Percentiles rank a stretch among this genome's conserved stretches.
phyloP scores from a whole-genome alignment of 192 early-diverging fungal genomes.

The Podila epicladia region DNA sequence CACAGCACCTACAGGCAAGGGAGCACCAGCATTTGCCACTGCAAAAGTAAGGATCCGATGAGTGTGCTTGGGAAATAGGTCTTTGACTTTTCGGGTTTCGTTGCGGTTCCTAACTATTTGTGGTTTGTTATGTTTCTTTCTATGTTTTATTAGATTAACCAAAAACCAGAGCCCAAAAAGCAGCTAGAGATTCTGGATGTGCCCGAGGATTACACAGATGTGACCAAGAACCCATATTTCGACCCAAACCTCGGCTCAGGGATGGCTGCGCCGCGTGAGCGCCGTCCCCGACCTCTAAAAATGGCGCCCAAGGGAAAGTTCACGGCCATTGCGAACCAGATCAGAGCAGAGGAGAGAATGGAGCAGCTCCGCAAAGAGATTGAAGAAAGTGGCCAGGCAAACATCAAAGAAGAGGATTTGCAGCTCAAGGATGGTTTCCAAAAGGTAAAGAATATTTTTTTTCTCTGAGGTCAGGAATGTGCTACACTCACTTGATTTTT shows the following conservation, averaged over 20 bases:
- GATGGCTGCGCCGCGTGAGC: constrained; percentile 51
- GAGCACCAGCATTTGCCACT: constrained; percentile 35
- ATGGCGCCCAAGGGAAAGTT: constrained; percentile 89
- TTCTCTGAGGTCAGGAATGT: background rate
- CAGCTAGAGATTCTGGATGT: constrained; percentile 58
- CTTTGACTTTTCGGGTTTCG: background rate
- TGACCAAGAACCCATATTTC: constrained; percentile 89
- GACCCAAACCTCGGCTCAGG: constrained; percentile 69
- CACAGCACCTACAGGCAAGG: constrained; percentile 24
- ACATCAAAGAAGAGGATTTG: constrained; percentile 30
- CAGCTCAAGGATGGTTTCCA: constrained; percentile 29
- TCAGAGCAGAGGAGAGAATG: constrained; percentile 73
- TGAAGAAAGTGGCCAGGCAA: constrained; percentile 20
- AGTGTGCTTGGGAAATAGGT: background rate
- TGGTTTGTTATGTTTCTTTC: background rate
- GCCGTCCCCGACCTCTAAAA: constrained; percentile 65
- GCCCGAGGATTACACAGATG: constrained; percentile 65
- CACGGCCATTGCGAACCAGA: constrained; percentile 82
- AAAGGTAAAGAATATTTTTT: constrained; percentile 5
- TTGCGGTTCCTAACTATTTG: no score
- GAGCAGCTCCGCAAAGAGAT: constrained; percentile 57
- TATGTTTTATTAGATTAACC: constrained; percentile 13
- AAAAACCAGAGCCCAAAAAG: constrained; percentile 55
- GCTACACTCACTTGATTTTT: background rate
- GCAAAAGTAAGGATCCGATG: constrained; percentile 28